Evolutionary conservation across 2,329 filamentous ascomycete genomes (phyloP).

Genomic region (Coniochaeta sp.): DNA sequence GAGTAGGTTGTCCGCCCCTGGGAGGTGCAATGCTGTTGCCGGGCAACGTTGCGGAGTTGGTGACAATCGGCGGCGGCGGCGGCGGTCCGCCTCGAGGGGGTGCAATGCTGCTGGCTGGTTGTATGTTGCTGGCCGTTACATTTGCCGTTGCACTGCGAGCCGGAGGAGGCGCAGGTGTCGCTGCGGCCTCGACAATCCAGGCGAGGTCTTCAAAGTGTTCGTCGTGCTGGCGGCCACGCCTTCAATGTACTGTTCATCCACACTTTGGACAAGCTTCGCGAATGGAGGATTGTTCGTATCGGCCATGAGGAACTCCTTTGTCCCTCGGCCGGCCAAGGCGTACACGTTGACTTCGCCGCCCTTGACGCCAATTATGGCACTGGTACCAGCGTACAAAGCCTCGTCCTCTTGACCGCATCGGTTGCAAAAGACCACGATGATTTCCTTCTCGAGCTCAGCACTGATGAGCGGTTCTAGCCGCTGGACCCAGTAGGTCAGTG

Average conservation of each 20-base stretch:
- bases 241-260: background rate
- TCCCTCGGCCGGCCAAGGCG: conserved; percentile 53
- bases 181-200: conserved; percentile 1
- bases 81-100: too few relatives aligned
- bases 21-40: background rate
- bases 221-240: background rate
- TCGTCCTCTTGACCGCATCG: conserved; percentile 52
- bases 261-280: conserved; percentile 24
- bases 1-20: background rate
- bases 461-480: conserved; percentile 49
- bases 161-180: background rate
- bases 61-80: too few relatives aligned
- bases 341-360: conserved; percentile 51
- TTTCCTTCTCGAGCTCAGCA: conserved; percentile 36
- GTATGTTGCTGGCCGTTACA: too few relatives aligned
- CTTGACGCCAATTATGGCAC: conserved; percentile 52
- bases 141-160: too few relatives aligned
- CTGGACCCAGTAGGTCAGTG: conserved; percentile 58
- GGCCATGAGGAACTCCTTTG: conserved; percentile 52
- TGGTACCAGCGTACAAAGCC: conserved; percentile 58
- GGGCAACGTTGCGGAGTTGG: too few relatives aligned
- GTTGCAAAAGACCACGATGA: conserved; percentile 57
- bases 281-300: conserved; percentile 36
- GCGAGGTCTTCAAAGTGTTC: background rate
- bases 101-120: background rate